phyloP scores from a whole-genome alignment of 352 stramenopile species.

The Phytopythium sindhum region DNA sequence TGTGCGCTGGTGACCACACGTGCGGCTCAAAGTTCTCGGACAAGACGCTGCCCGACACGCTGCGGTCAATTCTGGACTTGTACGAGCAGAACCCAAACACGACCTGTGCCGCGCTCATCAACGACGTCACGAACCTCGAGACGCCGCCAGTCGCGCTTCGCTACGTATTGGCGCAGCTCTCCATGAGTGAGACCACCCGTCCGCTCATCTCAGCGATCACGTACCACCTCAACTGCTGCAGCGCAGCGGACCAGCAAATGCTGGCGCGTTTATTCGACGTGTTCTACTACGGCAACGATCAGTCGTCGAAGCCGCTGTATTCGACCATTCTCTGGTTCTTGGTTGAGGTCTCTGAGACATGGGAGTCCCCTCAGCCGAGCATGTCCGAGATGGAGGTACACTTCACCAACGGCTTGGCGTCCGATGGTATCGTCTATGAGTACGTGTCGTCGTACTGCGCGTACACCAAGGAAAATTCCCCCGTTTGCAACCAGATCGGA shows the following conservation, averaged over 20 bases:
- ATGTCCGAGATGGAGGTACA: conserved; percentile 12
- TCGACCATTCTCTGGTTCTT: conserved; percentile 49
- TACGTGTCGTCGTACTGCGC: conserved; percentile 43
- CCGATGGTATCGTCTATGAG: conserved; percentile 17
- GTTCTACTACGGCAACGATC: neutral
- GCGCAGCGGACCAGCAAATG: conserved; percentile 16
- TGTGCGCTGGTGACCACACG: conserved; percentile 12
- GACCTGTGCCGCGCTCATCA: conserved; percentile 18
- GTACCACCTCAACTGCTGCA: conserved; percentile 37
- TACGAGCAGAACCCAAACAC: conserved; percentile 27
- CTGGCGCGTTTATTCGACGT: conserved; percentile 22
- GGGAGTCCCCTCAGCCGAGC: conserved; percentile 29
- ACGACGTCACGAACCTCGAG: neutral
- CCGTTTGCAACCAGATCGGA: conserved; percentile 19
- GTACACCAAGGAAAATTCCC: conserved; percentile 42
- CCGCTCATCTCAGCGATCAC: conserved; percentile 32
- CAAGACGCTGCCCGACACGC: conserved; percentile 10
- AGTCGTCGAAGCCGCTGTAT: conserved; percentile 16
- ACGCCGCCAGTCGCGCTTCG: too few species aligned
- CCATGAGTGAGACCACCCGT: neutral
- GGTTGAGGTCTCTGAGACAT: conserved; percentile 35
- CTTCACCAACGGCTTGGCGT: conserved; percentile 22
- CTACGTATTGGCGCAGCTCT: too few species aligned
- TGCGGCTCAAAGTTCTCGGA: conserved; percentile 19
- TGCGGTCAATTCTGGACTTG: conserved; percentile 15